A percentile compares a stretch with the other conserved stretches of the same genome.
These are phyloP conservation scores for Leccinellum luteum DNA, from an alignment of 768 basidiomycete species.

Conservation along the genomic window DNA sequence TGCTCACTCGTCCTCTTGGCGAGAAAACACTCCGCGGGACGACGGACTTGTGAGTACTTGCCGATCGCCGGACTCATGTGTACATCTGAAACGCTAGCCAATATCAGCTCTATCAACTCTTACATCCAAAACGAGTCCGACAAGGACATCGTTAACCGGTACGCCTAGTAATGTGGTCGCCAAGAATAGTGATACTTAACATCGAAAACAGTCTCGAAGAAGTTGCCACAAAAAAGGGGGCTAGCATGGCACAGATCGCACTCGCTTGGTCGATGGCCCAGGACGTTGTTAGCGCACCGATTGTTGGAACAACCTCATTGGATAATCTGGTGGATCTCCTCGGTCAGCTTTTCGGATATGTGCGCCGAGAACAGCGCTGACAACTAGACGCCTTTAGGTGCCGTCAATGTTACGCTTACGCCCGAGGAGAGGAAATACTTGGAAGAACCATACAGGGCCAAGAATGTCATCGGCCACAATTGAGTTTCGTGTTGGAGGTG, in stretches of 20 bases:
- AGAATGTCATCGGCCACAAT: conserved; percentile 43
- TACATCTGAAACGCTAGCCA: neutral
- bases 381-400: neutral
- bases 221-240: conserved; percentile 1
- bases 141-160: conserved; percentile 9
- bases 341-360: neutral
- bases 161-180: neutral
- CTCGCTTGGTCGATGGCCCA: conserved; percentile 6
- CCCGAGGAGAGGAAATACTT: conserved; percentile 9
- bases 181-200: neutral
- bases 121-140: conserved; percentile 11
- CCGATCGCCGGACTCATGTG: neutral
- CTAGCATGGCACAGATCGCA: conserved; percentile 1
- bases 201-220: conserved; percentile 4
- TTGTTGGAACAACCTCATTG: conserved; percentile 9
- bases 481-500: conserved; percentile 11
- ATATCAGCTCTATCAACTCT: conserved; percentile 1
- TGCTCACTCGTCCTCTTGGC: conserved; percentile 3
- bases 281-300: conserved; percentile 7
- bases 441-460: conserved; percentile 8
- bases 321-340: conserved; percentile 10
- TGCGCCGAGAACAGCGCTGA: neutral
- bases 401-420: conserved; percentile 6
- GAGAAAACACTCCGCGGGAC: conserved; percentile 2
- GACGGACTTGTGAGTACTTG: neutral